Evolutionary conservation across 306 rosid genomes (phyloP).

Genomic region (Luffa aegyptiaca): DNA sequence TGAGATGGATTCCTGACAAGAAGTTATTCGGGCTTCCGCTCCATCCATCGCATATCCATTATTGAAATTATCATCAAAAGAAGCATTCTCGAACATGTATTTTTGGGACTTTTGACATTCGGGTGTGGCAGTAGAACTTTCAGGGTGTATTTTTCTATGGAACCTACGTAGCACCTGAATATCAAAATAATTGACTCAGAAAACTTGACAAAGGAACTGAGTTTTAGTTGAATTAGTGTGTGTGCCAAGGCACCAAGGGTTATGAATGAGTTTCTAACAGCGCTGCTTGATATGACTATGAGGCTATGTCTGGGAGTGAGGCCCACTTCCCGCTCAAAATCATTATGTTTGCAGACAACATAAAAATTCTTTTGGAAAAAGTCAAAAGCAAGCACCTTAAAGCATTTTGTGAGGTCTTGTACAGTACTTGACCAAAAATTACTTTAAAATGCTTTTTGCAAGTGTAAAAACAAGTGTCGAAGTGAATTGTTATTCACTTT

Average conservation of each 20-base stretch:
- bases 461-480: neutral
- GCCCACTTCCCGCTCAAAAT: neutral
- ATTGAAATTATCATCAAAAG: constrained; percentile 18
- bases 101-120: constrained; percentile 24
- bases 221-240: neutral
- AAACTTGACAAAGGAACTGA: neutral
- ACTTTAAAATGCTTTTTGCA: neutral
- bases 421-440: neutral
- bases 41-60: constrained; percentile 17
- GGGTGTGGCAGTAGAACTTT: constrained; percentile 29
- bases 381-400: neutral
- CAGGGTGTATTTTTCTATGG: constrained; percentile 68
- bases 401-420: neutral
- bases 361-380: neutral
- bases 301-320: neutral
- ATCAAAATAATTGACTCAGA: constrained; percentile 15
- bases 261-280: neutral
- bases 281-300: neutral
- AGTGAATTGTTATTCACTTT: neutral
- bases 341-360: neutral
- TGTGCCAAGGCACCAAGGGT: neutral
- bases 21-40: constrained; percentile 22
- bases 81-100: constrained; percentile 22
- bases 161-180: constrained; percentile 61
- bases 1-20: constrained; percentile 20